Conservation (phyloP, 2,329 filamentous ascomycete species). For the Chaetomiaceae sp. region DNA sequence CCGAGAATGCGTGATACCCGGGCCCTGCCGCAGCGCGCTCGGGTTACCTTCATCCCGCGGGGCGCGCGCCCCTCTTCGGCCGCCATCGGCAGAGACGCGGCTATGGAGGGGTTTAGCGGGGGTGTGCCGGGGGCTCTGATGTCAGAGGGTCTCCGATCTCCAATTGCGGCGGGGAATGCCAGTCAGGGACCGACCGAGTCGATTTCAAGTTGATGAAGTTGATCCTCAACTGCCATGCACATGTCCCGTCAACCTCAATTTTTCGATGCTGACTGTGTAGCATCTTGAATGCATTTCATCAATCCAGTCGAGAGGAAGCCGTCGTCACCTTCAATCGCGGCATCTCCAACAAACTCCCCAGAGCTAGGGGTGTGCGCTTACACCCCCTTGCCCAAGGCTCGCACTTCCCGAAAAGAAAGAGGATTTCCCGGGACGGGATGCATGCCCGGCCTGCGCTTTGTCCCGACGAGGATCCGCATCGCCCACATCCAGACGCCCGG, state of each 20-base stretch:
- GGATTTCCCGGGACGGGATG: constrained; percentile 23
- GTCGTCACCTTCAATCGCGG: too few species aligned
- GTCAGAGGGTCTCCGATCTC: constrained; percentile 10
- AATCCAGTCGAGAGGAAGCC: neutral
- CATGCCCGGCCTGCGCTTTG: constrained; percentile 14
- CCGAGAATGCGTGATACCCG: neutral
- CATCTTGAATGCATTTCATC: too few species aligned
- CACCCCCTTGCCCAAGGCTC: neutral
- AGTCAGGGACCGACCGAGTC: neutral
- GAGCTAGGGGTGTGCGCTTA: neutral
- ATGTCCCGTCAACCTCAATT: too few species aligned
- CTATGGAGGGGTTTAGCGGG: constrained; percentile 19
- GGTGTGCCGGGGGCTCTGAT: constrained; percentile 9
- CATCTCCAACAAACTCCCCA: neutral
- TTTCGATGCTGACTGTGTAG: too few species aligned
- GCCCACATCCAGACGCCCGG: constrained; percentile 14
- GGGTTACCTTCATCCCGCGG: constrained; percentile 6
- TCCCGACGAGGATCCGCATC: constrained; percentile 13
- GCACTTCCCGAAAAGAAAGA: constrained; percentile 18
- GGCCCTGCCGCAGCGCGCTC: neutral
- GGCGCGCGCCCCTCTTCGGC: constrained; percentile 24
- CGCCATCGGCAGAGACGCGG: constrained; percentile 25
- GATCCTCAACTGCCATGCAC: too few species aligned
- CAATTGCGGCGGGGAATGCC: neutral
- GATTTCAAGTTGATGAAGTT: too few species aligned